Base-by-base conservation (phyloP, 2,329 filamentous ascomycete genomes). In the Keithomyces neogunnii region DNA sequence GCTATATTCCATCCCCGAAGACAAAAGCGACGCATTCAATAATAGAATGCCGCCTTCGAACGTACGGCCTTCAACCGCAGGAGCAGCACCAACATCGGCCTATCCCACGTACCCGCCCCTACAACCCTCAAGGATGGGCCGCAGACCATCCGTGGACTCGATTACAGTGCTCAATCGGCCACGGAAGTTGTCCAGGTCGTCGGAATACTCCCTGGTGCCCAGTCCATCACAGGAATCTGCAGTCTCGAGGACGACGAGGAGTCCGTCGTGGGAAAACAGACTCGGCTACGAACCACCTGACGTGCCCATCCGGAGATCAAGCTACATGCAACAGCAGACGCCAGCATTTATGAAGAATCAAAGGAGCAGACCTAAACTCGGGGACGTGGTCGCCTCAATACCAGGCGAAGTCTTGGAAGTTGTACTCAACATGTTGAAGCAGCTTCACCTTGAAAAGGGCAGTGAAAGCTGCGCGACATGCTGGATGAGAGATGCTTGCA, bases 401-500 rank as follows among this genome's bases (percentile, higher is more conserved):
- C 80, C 81, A 0, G 73, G 74, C n/a, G 80, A 83, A 59, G 77
- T 85, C 2, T 62, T 85, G 45, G 71, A 76, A 48, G 65, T 80
- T 35, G 76, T 84, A n/a, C 59, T 84, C 35, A 71, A 71, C 39
- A 72, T 76, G 50, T 64, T 85, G 19, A 77, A 73, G 59, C 66
- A 69, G 38, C 61, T 73, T 11, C 82, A 85, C 59, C 60, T 83
- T 10, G 65, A 63, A 5, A 60, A 65, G 11, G 66, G 66, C 3
- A 77, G 73, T 55, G 65, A 66, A 35, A 82, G 79, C 63, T 85
- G 82, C 60, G 73, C 80, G 13, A 84, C 82, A 19, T 85, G 82
- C 62, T 83, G 78, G 77, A 82, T 82, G 78, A 72, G 82, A 47
- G 81, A 85, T 58, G 65, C 76, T 32, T 77, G 74, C 56, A 73